Conservation (phyloP, 495 filamentous ascomycete species). For the Paragyromitra xinjiangensis region DNA sequence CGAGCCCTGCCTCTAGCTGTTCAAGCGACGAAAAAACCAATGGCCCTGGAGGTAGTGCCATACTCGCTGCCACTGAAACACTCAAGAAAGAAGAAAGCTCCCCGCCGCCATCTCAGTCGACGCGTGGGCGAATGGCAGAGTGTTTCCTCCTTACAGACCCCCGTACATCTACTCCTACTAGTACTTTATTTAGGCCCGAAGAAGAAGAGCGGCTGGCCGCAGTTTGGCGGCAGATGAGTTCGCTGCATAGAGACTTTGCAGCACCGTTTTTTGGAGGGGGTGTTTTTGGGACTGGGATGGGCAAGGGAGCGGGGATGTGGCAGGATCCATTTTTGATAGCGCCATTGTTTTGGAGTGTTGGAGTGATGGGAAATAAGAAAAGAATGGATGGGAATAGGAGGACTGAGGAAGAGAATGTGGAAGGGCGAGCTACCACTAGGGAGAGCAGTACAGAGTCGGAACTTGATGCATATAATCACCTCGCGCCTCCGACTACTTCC, state of each 20-base stretch:
- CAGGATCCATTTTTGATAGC: slow-evolving; percentile 24
- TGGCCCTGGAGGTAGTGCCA: not conserved
- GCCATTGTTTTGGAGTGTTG: slow-evolving; percentile 38
- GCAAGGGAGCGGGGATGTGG: slow-evolving; percentile 10
- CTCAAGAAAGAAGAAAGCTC: slow-evolving; percentile 5
- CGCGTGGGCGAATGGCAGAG: slow-evolving; percentile 35
- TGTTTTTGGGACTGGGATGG: slow-evolving; percentile 43
- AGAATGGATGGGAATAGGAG: not conserved
- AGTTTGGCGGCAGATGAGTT: slow-evolving; percentile 28
- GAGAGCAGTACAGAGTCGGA: slow-evolving; percentile 27
- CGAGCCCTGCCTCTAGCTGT: not conserved
- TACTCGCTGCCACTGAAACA: slow-evolving; percentile 2
- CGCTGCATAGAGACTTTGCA: slow-evolving; percentile 29
- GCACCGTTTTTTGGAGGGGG: slow-evolving; percentile 44
- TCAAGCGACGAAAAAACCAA: slow-evolving; percentile 25
- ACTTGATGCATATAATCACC: slow-evolving; percentile 45
- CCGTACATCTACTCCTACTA: not conserved
- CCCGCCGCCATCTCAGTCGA: slow-evolving; percentile 19
- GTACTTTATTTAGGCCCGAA: slow-evolving; percentile 24
- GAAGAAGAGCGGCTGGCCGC: slow-evolving; percentile 30
- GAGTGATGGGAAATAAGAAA: slow-evolving; percentile 7
- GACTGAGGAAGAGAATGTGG: not conserved
- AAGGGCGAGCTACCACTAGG: not conserved
- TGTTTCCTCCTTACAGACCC: slow-evolving; percentile 43
- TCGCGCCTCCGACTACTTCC: slow-evolving; percentile 9